Evolutionary conservation across 805 yeast genomes (phyloP).

Genomic region (Metschnikowia bowlesiae): DNA sequence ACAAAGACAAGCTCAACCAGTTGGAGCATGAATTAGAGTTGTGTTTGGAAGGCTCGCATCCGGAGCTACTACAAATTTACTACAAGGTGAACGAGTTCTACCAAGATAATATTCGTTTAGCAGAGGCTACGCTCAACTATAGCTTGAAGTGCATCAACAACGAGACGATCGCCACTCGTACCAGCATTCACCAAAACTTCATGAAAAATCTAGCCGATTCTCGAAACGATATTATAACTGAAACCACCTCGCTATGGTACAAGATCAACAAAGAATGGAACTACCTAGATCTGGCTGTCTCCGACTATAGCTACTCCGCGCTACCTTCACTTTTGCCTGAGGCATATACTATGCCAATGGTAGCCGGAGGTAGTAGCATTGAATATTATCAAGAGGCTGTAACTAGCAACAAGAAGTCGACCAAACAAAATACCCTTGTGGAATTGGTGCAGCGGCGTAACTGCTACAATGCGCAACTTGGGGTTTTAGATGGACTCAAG

Average conservation of each 20-base stretch:
- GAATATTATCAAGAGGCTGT: constrained; percentile 16
- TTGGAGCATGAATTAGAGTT: constrained; percentile 79
- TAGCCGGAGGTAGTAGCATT: constrained; percentile 16
- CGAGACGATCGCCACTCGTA: constrained; percentile 76
- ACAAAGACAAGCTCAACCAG: constrained; percentile 74
- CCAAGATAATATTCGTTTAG: constrained; percentile 56
- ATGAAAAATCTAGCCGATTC: constrained; percentile 62
- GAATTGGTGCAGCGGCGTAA: constrained; percentile 62
- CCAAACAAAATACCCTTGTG: constrained; percentile 33
- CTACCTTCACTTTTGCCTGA: constrained; percentile 25
- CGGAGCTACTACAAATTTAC: constrained; percentile 73
- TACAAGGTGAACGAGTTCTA: constrained; percentile 68
- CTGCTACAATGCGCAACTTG: constrained; percentile 62
- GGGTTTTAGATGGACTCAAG: constrained; percentile 63
- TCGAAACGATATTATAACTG: constrained; percentile 58
- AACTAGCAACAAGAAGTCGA: constrained; percentile 29
- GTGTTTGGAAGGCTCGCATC: constrained; percentile 88
- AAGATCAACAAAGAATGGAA: constrained; percentile 85
- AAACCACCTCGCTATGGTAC: constrained; percentile 86
- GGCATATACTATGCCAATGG: constrained; percentile 9
- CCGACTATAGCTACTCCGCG: constrained; percentile 47
- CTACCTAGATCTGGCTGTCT: constrained; percentile 63
- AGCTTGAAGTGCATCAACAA: constrained; percentile 70
- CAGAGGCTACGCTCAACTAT: constrained; percentile 46
- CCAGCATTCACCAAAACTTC: constrained; percentile 79